Base-by-base conservation (phyloP, 2,329 filamentous ascomycete species). In the Paraconiothyrium sp. region DNA sequence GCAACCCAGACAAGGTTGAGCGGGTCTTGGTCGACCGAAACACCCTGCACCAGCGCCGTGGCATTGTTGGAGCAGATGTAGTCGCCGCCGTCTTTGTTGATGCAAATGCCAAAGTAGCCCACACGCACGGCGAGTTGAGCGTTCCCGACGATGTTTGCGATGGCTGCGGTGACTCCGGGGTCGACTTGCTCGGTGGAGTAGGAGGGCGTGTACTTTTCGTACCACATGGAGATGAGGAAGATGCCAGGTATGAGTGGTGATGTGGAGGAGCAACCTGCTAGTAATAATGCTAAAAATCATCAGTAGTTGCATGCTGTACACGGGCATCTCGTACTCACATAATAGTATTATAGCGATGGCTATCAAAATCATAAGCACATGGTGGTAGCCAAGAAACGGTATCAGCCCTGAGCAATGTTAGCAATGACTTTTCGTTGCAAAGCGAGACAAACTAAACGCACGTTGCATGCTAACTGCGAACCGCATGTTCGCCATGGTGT, bases 1-100 rank as follows among this genome's bases (percentile, higher is more conserved):
- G 95, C 94, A 58, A 99, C 88, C 95, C 94, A 99, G 72, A 99
- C 94, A 73, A 99, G 83, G 79, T 99, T 99, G 75, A 99, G 84
- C 43, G 95, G 95, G 81, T 99, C 95, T 80, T 97, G 92, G 75
- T 97, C 93, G 46, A 97, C 88, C 22, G 88, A 90, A 47, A 98
- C 88, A 80, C 97, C 90, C 78, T 95, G 91, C 41, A 95, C 94
- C 51, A 99, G 86, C 2, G 93, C 90, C 2, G 94, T 97, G 22
- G 95, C 95, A 80, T 99, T 99, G 85, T 97, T 96, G 79, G 92
- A 95, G 86, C 95, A 99, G 61, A 98, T 87, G 87, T 93, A 99
- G 24, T 90, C 89, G 67, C 94, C 94, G 62, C 91, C 92, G 76
- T 97, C 93, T 1, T 92, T 90, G 80, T 93, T 95, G 78, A 98